phyloP scores from a whole-genome alignment of 164 flowering plant species.

The Vitis rotundifolia region DNA sequence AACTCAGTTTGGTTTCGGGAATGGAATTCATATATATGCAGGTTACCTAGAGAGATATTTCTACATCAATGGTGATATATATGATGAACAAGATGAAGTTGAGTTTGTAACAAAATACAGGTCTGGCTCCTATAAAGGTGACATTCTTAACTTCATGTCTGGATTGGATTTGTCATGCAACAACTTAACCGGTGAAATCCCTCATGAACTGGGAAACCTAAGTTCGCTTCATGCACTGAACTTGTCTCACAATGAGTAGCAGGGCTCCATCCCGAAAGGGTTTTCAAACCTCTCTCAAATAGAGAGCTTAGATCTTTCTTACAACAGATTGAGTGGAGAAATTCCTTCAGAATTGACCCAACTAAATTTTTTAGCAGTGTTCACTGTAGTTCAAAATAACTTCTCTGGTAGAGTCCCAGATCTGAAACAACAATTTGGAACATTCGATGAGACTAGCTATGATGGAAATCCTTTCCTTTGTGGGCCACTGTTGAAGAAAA shows the following conservation, averaged over 20 bases:
- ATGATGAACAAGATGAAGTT: background rate
- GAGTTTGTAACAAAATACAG: constrained; percentile 4
- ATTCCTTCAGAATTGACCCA: background rate
- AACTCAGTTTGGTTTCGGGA: background rate
- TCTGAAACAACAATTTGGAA: background rate
- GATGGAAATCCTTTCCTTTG: constrained; percentile 3
- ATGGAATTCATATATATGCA: no score
- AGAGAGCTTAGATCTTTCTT: constrained; percentile 14
- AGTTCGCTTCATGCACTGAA: background rate
- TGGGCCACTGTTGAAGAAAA: background rate
- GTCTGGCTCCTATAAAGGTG: background rate
- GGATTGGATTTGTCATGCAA: constrained; percentile 15
- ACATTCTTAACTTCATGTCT: constrained; percentile 6
- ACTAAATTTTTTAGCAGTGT: background rate
- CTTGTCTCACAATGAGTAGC: constrained; percentile 3
- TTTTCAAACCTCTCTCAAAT: background rate
- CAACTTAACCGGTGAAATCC: constrained; percentile 3
- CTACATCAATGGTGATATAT: background rate
- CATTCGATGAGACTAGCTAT: background rate
- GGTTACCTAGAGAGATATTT: no score
- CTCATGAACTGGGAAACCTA: background rate
- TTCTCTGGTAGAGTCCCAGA: constrained; percentile 6
- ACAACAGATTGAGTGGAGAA: background rate
- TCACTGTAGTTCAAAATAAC: constrained; percentile 10
- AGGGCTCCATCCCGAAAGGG: background rate